These are phyloP conservation scores for Ostreobium quekettii DNA, from an alignment of 139 green algal genomes.

Conservation along the genomic window DNA sequence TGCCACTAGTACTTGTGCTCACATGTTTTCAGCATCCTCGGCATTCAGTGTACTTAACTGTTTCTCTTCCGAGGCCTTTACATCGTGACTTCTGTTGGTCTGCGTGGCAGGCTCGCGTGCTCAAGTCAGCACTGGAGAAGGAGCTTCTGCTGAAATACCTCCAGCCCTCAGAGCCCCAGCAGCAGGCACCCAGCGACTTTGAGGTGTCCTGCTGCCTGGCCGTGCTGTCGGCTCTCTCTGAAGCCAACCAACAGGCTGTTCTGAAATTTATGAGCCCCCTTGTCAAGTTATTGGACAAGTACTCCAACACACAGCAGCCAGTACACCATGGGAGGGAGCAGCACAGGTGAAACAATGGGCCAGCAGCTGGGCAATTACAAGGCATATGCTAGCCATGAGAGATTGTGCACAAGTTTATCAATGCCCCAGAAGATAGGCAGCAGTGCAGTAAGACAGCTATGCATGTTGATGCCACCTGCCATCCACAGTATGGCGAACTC, in stretches of 20 bases:
- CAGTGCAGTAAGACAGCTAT: too few species aligned
- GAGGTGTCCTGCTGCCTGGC: constrained; percentile 9
- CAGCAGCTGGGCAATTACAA: too few species aligned
- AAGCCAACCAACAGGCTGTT: neutral
- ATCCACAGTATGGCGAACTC: too few species aligned
- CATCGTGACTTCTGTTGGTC: neutral
- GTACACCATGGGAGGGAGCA: neutral
- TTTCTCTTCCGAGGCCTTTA: too few species aligned
- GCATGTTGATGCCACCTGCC: too few species aligned
- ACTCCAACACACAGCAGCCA: constrained; percentile 4
- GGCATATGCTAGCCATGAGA: neutral
- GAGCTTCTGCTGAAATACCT: constrained; percentile 10
- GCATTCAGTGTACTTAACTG: too few species aligned
- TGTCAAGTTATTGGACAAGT: constrained; percentile 12
- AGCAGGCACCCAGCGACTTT: neutral
- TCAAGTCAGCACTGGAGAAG: neutral
- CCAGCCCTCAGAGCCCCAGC: neutral
- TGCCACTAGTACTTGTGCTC: too few species aligned
- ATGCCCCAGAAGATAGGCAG: neutral
- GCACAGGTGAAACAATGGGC: too few species aligned
- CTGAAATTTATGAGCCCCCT: neutral
- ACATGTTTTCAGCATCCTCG: too few species aligned
- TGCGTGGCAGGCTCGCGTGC: neutral
- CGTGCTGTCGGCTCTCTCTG: neutral
- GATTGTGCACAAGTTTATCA: neutral